A percentile compares a stretch with the other conserved stretches of the same genome.
These are phyloP conservation scores for Scutellaria galericulata DNA, from an alignment of 257 asterid species.

Conservation along the genomic window DNA sequence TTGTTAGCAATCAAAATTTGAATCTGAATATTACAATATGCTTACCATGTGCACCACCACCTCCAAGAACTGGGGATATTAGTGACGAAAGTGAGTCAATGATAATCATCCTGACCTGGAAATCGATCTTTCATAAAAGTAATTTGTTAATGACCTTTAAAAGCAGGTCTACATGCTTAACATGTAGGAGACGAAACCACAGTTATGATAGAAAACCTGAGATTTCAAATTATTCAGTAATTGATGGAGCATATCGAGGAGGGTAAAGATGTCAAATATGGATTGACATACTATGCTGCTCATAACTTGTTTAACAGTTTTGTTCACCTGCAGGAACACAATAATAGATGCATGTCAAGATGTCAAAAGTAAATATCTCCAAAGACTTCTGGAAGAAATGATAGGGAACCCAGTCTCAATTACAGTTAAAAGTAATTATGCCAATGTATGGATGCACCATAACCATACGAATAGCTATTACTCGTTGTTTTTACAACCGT, in stretches of 20 bases:
- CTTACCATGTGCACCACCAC: slow-evolving; percentile 74
- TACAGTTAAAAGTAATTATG: neutral
- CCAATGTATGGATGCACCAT: neutral
- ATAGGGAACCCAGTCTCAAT: neutral
- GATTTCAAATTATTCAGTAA: slow-evolving; percentile 51
- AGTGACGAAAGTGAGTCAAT: slow-evolving; percentile 89
- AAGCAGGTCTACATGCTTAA: slow-evolving; percentile 8
- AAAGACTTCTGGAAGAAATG: neutral
- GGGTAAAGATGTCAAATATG: slow-evolving; percentile 71
- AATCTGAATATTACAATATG: slow-evolving; percentile 12
- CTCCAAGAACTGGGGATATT: slow-evolving; percentile 81
- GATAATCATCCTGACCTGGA: slow-evolving; percentile 63
- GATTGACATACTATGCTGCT: slow-evolving; percentile 62
- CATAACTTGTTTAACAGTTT: slow-evolving; percentile 54
- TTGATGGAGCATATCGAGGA: slow-evolving; percentile 74
- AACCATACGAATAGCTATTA: slow-evolving; percentile 6
- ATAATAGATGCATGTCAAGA: slow-evolving; percentile 18
- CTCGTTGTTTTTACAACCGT: neutral
- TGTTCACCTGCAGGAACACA: slow-evolving; percentile 47
- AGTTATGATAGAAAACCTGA: slow-evolving; percentile 53
- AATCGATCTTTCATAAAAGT: slow-evolving; percentile 46
- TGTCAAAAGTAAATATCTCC: neutral
- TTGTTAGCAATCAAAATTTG: slow-evolving; percentile 4
- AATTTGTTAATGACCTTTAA: slow-evolving; percentile 2
- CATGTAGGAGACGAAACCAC: slow-evolving; percentile 21